These are phyloP conservation scores for Castanopsis chinensis DNA, from an alignment of 306 rosid genomes.

Conservation along the genomic window DNA sequence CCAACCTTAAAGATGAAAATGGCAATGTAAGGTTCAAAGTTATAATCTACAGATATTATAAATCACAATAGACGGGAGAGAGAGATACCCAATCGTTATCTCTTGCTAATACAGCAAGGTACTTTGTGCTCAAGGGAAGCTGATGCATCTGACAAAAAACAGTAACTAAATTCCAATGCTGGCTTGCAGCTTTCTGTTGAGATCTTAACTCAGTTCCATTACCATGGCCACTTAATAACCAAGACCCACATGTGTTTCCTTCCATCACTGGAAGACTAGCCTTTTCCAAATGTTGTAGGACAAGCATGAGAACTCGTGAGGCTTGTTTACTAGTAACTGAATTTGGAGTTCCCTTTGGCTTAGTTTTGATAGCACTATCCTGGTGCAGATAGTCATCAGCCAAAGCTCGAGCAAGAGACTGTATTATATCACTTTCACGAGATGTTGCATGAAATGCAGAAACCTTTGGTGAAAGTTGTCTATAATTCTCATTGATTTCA, in stretches of 20 bases:
- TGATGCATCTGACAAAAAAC: conserved; percentile 82
- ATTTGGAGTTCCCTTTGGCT: conserved; percentile 37
- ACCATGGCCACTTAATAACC: conserved; percentile 77
- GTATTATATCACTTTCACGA: conserved; percentile 61
- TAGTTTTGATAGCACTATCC: conserved; percentile 40
- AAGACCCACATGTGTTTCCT: conserved; percentile 79
- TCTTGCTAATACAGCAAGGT: conserved; percentile 80
- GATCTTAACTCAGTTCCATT: conserved; percentile 81
- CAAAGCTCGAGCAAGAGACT: conserved; percentile 82
- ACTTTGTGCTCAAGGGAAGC: conserved; percentile 84
- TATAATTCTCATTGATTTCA: conserved; percentile 55
- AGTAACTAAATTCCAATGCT: conserved; percentile 83
- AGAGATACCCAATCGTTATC: conserved; percentile 89
- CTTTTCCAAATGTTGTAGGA: conserved; percentile 78
- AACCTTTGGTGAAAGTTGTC: conserved; percentile 60
- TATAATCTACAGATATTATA: conserved; percentile 4
- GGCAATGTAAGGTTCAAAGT: conserved; percentile 16
- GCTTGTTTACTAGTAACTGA: conserved; percentile 39
- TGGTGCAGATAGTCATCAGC: conserved; percentile 81
- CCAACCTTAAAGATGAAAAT: conserved; percentile 64
- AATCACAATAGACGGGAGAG: conserved; percentile 1
- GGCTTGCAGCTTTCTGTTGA: conserved; percentile 89
- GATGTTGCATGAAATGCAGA: conserved; percentile 71
- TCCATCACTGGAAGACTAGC: conserved; percentile 68
- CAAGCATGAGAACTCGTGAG: conserved; percentile 69